Conservation (phyloP, 192 early-diverging fungal species). For the Rhizoclosmatium sp. region DNA sequence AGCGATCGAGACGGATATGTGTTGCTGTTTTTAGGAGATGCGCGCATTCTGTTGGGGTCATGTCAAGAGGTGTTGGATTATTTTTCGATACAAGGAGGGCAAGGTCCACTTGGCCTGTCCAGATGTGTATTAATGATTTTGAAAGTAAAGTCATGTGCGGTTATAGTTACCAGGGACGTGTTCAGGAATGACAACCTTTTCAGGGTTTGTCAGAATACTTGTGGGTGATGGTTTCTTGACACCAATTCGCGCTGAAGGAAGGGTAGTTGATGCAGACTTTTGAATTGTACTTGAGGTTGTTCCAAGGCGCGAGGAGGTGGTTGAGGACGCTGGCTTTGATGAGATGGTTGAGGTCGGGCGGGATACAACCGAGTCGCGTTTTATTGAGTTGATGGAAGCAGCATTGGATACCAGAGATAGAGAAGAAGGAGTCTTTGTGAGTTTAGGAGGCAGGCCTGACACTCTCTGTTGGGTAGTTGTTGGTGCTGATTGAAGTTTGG, state of each 20-base stretch:
- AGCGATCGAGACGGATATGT: slow-evolving; percentile 27
- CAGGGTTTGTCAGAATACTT: no score
- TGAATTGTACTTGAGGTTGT: neutral
- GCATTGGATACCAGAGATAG: neutral
- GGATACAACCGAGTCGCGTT: neutral
- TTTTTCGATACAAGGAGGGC: slow-evolving; percentile 16
- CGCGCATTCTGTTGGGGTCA: neutral
- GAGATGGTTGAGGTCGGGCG: neutral
- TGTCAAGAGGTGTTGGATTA: neutral
- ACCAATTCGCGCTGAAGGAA: no score
- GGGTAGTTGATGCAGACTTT: no score
- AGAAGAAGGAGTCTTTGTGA: neutral
- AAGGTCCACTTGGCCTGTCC: slow-evolving; percentile 1
- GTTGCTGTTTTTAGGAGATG: neutral
- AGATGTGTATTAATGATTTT: no score
- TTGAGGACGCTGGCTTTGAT: neutral
- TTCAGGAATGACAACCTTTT: no score
- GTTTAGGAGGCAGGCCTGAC: neutral
- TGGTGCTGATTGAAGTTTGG: no score
- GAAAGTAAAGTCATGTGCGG: no score
- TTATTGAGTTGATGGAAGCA: neutral
- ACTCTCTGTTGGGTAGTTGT: no score
- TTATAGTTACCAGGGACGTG: no score
- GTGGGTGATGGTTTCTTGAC: no score
- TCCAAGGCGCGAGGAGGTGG: neutral